phyloP scores from a whole-genome alignment of 768 basidiomycete species.

The Gloeostereum incarnatum region DNA sequence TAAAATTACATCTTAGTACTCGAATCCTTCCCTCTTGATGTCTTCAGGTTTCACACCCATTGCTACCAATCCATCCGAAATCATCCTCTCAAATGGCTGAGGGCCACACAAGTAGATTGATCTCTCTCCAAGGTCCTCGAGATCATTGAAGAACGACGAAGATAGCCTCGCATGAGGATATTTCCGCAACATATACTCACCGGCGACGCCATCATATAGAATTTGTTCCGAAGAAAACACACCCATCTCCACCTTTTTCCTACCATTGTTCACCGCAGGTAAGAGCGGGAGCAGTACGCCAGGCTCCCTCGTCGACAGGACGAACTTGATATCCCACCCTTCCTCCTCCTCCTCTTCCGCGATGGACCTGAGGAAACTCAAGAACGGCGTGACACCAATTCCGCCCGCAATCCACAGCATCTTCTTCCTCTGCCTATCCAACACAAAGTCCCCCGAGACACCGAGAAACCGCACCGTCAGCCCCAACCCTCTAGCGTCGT shows the following conservation, averaged over 20 bases:
- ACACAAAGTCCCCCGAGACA: slow-evolving; percentile 41
- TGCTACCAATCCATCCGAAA: slow-evolving; percentile 21
- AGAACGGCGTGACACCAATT: slow-evolving; percentile 56
- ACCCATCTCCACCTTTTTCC: slow-evolving; percentile 20
- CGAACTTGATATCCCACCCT: slow-evolving; percentile 31
- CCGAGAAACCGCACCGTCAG: slow-evolving; percentile 40
- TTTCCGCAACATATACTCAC: slow-evolving; percentile 5
- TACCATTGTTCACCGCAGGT: slow-evolving; percentile 13
- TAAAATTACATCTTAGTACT: too few species aligned
- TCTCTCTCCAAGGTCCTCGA: slow-evolving; percentile 13
- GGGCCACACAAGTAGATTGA: slow-evolving; percentile 45
- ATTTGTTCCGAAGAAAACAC: slow-evolving; percentile 23
- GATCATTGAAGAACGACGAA: slow-evolving; percentile 9
- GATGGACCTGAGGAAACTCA: slow-evolving; percentile 35
- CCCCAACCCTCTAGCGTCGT: slow-evolving; percentile 25
- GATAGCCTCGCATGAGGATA: slow-evolving; percentile 17
- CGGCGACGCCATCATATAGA: slow-evolving; percentile 6
- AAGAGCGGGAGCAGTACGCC: slow-evolving; percentile 38
- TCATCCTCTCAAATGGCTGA: slow-evolving; percentile 29
- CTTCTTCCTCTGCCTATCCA: slow-evolving; percentile 18
- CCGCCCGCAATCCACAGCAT: slow-evolving; percentile 57
- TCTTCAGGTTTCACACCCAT: slow-evolving; percentile 22
- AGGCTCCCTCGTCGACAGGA: slow-evolving; percentile 45
- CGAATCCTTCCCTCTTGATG: slow-evolving; percentile 32
- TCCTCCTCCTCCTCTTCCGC: slow-evolving; percentile 4